Conservation (phyloP, 768 basidiomycete genomes). For the Boletus sensibilis region DNA sequence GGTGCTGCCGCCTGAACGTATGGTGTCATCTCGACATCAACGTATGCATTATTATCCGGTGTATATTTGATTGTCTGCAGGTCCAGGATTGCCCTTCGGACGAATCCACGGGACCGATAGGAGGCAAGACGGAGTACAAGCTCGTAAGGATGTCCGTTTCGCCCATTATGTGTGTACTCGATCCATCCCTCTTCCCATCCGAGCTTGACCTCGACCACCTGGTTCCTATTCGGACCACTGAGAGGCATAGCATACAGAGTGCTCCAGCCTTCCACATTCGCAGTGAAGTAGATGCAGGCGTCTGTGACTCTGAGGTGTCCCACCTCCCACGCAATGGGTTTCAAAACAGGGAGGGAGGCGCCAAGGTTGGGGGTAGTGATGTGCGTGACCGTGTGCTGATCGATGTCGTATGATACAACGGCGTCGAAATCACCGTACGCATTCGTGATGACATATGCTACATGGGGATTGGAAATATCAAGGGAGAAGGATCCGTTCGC, state of each 20-base stretch:
- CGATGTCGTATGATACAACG: slow-evolving; percentile 36
- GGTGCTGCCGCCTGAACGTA: slow-evolving; percentile 37
- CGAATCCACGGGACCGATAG: slow-evolving; percentile 29
- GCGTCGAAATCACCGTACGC: slow-evolving; percentile 41
- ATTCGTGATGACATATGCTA: slow-evolving; percentile 35
- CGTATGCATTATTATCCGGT: slow-evolving; percentile 26
- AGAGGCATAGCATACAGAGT: slow-evolving; percentile 32
- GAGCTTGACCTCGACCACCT: slow-evolving; percentile 34
- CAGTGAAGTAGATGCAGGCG: slow-evolving; percentile 33
- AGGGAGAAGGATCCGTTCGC: slow-evolving; percentile 31
- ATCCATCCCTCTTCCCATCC: slow-evolving; percentile 34
- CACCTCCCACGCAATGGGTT: slow-evolving; percentile 38
- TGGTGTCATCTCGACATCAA: slow-evolving; percentile 27
- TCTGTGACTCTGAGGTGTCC: slow-evolving; percentile 25
- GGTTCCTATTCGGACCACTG: slow-evolving; percentile 26
- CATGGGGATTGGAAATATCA: slow-evolving; percentile 28
- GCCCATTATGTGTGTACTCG: slow-evolving; percentile 29
- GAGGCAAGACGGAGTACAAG: slow-evolving; percentile 34
- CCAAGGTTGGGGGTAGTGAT: slow-evolving; percentile 37
- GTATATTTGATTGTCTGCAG: slow-evolving; percentile 21
- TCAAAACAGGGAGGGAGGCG: slow-evolving; percentile 30
- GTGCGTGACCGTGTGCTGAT: slow-evolving; percentile 31
- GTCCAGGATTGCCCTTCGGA: slow-evolving; percentile 32
- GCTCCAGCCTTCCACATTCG: slow-evolving; percentile 42
- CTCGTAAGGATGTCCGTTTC: slow-evolving; percentile 35